Percentiles rank a stretch among this genome's conserved stretches.
Conservation (phyloP, 805 yeast species). For the Starmera caribaea region DNA sequence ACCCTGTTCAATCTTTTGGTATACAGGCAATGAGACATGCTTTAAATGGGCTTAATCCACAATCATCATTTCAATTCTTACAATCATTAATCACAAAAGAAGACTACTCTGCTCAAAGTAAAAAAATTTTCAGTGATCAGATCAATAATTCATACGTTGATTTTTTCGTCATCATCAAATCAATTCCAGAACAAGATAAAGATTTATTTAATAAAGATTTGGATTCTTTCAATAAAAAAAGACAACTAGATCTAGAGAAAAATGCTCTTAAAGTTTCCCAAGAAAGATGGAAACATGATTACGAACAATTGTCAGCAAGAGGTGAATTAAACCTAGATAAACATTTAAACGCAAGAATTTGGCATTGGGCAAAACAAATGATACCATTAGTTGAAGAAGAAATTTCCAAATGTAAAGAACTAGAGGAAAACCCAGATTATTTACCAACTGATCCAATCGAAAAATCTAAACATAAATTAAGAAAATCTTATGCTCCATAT, state of each 20-base stretch:
- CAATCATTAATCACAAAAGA: no score
- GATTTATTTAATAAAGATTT: slow-evolving; percentile 54
- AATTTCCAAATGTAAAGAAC: slow-evolving; percentile 40
- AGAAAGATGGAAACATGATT: slow-evolving; percentile 81
- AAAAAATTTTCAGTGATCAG: no score
- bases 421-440: slow-evolving; percentile 13
- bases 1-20: slow-evolving; percentile 68
- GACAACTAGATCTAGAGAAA: slow-evolving; percentile 71
- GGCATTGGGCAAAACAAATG: slow-evolving; percentile 76
- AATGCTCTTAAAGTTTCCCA: slow-evolving; percentile 79
- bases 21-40: slow-evolving; percentile 73
- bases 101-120: no score
- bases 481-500: slow-evolving; percentile 63
- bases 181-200: slow-evolving; percentile 38
- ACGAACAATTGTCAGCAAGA: slow-evolving; percentile 51
- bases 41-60: slow-evolving; percentile 38
- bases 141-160: slow-evolving; percentile 24
- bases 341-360: slow-evolving; percentile 62
- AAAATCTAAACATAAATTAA: slow-evolving; percentile 28
- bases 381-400: slow-evolving; percentile 65
- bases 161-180: slow-evolving; percentile 57
- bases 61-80: slow-evolving; percentile 1
- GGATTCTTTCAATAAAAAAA: slow-evolving; percentile 59
- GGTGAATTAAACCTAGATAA: slow-evolving; percentile 46
- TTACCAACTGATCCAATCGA: neutral